A percentile compares a stretch with the other conserved stretches of the same genome.
phyloP scores from a whole-genome alignment of 2,329 filamentous ascomycete species.

The Sclerotinia minor region DNA sequence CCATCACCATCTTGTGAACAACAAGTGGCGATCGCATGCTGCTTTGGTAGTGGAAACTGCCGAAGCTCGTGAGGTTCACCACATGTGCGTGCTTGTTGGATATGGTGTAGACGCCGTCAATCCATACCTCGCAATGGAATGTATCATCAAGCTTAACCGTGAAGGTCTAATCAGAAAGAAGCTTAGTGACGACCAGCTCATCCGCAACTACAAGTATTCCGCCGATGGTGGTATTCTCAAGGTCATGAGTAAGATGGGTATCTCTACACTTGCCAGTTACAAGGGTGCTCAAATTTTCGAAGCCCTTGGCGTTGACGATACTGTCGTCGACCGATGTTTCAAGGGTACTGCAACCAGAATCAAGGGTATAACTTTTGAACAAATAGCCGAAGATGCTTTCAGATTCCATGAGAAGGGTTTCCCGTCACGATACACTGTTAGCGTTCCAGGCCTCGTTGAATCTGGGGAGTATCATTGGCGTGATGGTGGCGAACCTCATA shows the following conservation, averaged over 20 bases:
- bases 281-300: slow-evolving; percentile 99
- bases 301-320: slow-evolving; percentile 87
- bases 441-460: slow-evolving; percentile 79
- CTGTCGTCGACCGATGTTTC: slow-evolving; percentile 92
- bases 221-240: slow-evolving; percentile 95
- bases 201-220: slow-evolving; percentile 95
- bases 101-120: slow-evolving; percentile 95
- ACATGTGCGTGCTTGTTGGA: slow-evolving; percentile 96
- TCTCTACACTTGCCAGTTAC: slow-evolving; percentile 92
- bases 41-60: slow-evolving; percentile 89
- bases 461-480: slow-evolving; percentile 98
- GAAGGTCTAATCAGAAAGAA: slow-evolving; percentile 92
- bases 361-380: slow-evolving; percentile 88
- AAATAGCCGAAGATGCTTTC: slow-evolving; percentile 91
- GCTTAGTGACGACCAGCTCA: slow-evolving; percentile 75
- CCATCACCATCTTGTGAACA: slow-evolving; percentile 91
- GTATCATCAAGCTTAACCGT: slow-evolving; percentile 93
- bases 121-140: slow-evolving; percentile 94
- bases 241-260: slow-evolving; percentile 99
- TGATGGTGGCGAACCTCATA: slow-evolving; percentile 90
- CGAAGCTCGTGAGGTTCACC: slow-evolving; percentile 94
- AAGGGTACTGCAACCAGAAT: slow-evolving; percentile 92
- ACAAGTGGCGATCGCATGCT: slow-evolving; percentile 90
- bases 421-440: slow-evolving; percentile 74
- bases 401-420: slow-evolving; percentile 93